Percentiles rank a stretch among this genome's conserved stretches.
Conservation (phyloP, 2,329 filamentous ascomycete species). For the Neospermospora avenae region DNA sequence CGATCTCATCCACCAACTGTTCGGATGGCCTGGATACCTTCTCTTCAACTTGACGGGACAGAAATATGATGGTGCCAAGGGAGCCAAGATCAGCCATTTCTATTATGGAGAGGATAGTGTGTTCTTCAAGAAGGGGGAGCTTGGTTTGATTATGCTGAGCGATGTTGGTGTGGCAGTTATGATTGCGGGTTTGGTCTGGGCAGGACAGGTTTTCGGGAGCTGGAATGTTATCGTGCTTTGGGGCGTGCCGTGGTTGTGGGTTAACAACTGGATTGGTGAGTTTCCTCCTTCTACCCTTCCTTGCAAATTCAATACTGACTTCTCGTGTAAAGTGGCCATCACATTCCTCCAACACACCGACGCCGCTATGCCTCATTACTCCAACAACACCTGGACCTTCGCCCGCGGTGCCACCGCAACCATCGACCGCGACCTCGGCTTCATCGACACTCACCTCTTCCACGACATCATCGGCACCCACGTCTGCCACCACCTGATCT, state of each 20-base stretch:
- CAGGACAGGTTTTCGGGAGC: slow-evolving; percentile 50
- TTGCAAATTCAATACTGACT: too few species aligned
- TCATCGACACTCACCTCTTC: slow-evolving; percentile 62
- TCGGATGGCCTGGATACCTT: slow-evolving; percentile 64
- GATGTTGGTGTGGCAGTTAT: slow-evolving; percentile 57
- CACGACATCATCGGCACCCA: slow-evolving; percentile 64
- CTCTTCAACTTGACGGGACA: slow-evolving; percentile 49
- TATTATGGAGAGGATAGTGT: slow-evolving; percentile 61
- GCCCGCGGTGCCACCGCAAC: slow-evolving; percentile 60
- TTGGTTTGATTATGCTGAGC: slow-evolving; percentile 53
- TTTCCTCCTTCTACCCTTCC: slow-evolving; percentile 14
- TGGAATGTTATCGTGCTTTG: slow-evolving; percentile 58
- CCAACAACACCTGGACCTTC: slow-evolving; percentile 57
- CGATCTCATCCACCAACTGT: slow-evolving; percentile 59
- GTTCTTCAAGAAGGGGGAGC: slow-evolving; percentile 58
- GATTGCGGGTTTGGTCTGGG: slow-evolving; percentile 48
- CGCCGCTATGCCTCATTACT: slow-evolving; percentile 52
- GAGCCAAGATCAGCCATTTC: slow-evolving; percentile 35
- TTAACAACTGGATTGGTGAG: slow-evolving; percentile 51
- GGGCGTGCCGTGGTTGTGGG: slow-evolving; percentile 63
- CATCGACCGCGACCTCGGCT: slow-evolving; percentile 62
- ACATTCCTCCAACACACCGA: slow-evolving; percentile 75
- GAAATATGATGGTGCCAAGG: slow-evolving; percentile 31
- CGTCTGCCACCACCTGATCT: slow-evolving; percentile 61
- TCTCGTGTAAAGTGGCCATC: slow-evolving; percentile 72